Base-by-base conservation (phyloP, 2,329 filamentous ascomycete genomes). In the Gnomoniopsis sp. region DNA sequence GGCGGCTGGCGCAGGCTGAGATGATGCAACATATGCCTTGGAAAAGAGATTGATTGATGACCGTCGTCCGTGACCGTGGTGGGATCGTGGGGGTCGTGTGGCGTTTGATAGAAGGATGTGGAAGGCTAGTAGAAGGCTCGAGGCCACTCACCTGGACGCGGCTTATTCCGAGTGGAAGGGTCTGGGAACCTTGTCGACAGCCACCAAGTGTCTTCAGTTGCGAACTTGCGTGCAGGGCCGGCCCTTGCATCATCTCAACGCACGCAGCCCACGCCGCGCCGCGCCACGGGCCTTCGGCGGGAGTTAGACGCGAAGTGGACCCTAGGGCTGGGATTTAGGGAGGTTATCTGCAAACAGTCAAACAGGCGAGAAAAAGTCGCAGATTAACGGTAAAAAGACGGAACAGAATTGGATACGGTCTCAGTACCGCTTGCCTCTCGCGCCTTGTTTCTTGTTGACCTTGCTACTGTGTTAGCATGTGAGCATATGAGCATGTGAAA, bases 91-190 rank as follows among this genome's bases (percentile, higher is more conserved):
- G 34, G 26, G 34, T 19, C 19, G 49, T 38, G 21, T 36, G 41
- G 34, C 46, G 41, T 26, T n/a, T 34, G 30, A 43, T 26, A 53
- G 41, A n/a, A 38, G 53, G 38, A 53, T 50, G 57, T 41, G 14
- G 57, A 59, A 50, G 33, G 15, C 44, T n/a, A 38, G 59, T 50
- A 49, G 60, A 62, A 62, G 57, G 49, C 7, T 15, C 60, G 36
- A 55, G 53, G 60, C 47, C 41, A 21, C 17, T 14, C 26, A 53
- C 41, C 49, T 51, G 41, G 34, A 47, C 44, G 41, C 11, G 19
- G 36, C 36, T 15, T 41, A 41, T 41, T 41, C 36, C 36, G 36
- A 41, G 36, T 41, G 8, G 12, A 15, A 12, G 36, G 36, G 4
- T n/a, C 36, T 41, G 36, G 12, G 12, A n/a, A 4, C 12, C 36